Conservation (phyloP, 495 filamentous ascomycete species). For the Neurospora sublineolata region DNA sequence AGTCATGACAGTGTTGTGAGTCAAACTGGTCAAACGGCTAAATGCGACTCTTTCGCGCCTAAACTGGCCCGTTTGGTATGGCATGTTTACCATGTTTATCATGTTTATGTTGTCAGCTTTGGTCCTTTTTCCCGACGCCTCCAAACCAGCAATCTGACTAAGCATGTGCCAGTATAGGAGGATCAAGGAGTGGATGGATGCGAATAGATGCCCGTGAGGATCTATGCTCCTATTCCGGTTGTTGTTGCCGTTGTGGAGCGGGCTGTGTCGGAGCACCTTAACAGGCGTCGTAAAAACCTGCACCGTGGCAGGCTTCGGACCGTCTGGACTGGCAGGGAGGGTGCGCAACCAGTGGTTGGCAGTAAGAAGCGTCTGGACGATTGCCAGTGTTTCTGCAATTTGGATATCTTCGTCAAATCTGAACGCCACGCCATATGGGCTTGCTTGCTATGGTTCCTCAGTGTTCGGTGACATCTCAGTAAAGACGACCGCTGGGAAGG, state of each 20-base stretch:
- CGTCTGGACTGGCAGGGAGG: not conserved
- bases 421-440: not conserved
- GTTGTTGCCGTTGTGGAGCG: not conserved
- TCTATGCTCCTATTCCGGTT: not conserved
- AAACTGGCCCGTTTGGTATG: no score
- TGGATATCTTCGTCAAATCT: not conserved
- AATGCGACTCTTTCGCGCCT: no score
- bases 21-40: no score
- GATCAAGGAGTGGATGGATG: not conserved
- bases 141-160: no score
- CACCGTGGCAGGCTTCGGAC: not conserved
- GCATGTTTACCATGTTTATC: no score
- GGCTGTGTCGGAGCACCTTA: not conserved
- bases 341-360: not conserved
- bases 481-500: not conserved
- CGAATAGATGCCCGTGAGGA: not conserved
- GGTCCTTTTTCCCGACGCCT: no score
- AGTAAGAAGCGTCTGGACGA: not conserved
- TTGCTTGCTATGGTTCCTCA: not conserved
- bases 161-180: no score
- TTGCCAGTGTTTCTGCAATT: not conserved
- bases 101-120: no score
- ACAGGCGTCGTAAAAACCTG: not conserved
- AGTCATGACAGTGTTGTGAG: no score
- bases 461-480: not conserved